Conservation (phyloP, 1,139 yeast genomes). For the Diutina catenulata region DNA sequence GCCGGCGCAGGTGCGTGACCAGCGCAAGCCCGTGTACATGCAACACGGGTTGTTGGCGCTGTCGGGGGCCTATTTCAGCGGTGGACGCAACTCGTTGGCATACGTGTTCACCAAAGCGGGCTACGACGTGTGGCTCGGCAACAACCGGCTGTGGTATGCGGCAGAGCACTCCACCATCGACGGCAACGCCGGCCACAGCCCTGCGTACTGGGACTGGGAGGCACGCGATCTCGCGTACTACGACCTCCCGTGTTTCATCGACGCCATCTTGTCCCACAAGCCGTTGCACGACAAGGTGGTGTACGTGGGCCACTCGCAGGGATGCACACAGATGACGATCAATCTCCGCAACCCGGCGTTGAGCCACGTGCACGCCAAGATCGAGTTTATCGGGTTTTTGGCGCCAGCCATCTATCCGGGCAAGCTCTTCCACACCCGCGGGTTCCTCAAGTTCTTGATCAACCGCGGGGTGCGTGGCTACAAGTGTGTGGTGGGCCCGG, state of each 20-base stretch:
- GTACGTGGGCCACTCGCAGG: conserved; percentile 82
- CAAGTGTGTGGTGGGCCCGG: conserved; percentile 44
- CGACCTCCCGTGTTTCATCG: conserved; percentile 67
- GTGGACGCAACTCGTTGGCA: conserved; percentile 70
- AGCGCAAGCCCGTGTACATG: conserved; percentile 50
- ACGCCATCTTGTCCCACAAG: conserved; percentile 37
- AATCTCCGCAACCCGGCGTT: conserved; percentile 33
- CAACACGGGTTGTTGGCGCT: conserved; percentile 84
- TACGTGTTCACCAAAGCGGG: conserved; percentile 49
- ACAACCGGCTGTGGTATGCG: conserved; percentile 76
- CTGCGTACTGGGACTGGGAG: conserved; percentile 76
- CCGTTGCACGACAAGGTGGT: conserved; percentile 39
- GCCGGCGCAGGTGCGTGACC: conserved; percentile 15
- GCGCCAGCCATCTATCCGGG: conserved; percentile 94
- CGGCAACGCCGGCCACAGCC: conserved; percentile 34
- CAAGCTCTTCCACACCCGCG: conserved; percentile 42
- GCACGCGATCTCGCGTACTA: conserved; percentile 63
- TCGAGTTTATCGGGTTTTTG: conserved; percentile 61
- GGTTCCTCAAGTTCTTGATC: conserved; percentile 47
- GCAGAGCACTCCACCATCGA: conserved; percentile 42
- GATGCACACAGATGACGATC: conserved; percentile 75
- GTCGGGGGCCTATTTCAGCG: conserved; percentile 71
- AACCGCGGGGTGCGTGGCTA: conserved; percentile 23
- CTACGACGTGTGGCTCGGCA: conserved; percentile 90
- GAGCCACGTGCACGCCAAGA: conserved; percentile 25